phyloP scores from a whole-genome alignment of 2,329 filamentous ascomycete genomes.

The Claviceps pazoutovae region DNA sequence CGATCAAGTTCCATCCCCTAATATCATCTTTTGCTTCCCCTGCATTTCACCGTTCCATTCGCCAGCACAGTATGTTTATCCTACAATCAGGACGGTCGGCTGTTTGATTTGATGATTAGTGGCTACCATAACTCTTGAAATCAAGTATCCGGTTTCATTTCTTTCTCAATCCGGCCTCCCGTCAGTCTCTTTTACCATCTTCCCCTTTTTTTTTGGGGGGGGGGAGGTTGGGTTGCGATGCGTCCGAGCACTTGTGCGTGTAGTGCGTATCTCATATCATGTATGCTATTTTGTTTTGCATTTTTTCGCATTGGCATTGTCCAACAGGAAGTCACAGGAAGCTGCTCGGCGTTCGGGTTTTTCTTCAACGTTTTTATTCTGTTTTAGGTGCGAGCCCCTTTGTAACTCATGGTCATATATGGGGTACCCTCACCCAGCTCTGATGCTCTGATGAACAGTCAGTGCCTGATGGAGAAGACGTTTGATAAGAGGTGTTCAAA shows the following conservation, averaged over 20 bases:
- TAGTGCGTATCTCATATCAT: not conserved
- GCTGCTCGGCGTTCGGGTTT: conserved; percentile 14
- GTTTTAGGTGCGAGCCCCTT: not conserved
- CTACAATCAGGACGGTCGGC: conserved; percentile 2
- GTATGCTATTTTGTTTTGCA: conserved; percentile 9
- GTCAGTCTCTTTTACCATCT: not conserved
- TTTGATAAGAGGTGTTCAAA: not conserved
- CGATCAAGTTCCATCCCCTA: not conserved
- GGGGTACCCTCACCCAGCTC: not conserved
- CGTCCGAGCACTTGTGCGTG: not conserved
- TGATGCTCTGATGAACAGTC: not conserved
- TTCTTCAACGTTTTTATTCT: not conserved
- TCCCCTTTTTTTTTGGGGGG: not conserved
- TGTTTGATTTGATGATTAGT: not conserved
- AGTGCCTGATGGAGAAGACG: not conserved
- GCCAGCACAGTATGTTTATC: conserved; percentile 3
- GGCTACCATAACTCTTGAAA: not conserved
- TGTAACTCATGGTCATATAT: not conserved
- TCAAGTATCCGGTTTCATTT: not conserved
- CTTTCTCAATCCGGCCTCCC: not conserved
- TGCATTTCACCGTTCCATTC: not conserved
- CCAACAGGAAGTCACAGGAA: conserved; percentile 8
- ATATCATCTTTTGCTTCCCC: not conserved
- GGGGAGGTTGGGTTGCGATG: not conserved
- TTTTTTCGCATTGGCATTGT: conserved; percentile 17